Base-by-base conservation (phyloP, 1,284 basidiomycete genomes). In the Boletus smithii region DNA sequence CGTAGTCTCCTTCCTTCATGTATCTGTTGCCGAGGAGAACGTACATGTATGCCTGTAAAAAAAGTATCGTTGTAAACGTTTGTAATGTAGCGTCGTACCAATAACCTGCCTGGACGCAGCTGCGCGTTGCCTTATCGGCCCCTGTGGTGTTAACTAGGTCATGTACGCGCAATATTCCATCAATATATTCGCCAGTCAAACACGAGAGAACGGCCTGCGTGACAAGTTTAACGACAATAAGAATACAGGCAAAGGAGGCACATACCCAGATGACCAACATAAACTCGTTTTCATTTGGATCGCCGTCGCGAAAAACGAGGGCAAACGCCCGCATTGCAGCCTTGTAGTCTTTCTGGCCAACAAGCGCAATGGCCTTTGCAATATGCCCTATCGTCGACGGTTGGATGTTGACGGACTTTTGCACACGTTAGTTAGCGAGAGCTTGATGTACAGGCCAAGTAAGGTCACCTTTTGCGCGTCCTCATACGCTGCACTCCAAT, bases 31-130 rank as follows among this genome's bases (percentile, higher is more conserved):
- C 43, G 14, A 49, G 42, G n/a, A 46, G 42, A 24, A 46, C 18
- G 31, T 40, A 46, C 36, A 49, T 49, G 36, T 49, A 46, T 30
- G 47, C 47, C 47, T 49, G 32, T 9, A 5, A 20, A 24, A n/a
- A 30, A 29, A n/a, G 23, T 3, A 14, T n/a, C 16, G 16, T 23
- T 14, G 20, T 47, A 17, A 35, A 24, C 16, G 22, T 34, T 24
- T 35, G 20, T n/a, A 22, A 16, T 26, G 13, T 11, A 18, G 5
- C 8, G 5, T 10, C 14, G 16, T 9, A 32, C 9, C 8, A 35
- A 36, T 13, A 20, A 24, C 34, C 6, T 26, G 14, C 40, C 46
- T 44, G 46, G 27, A 47, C 22, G 26, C 27, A 24, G 22, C 16
- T 30, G 24, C 23, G 29, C 16, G 46, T 36, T 14, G 22, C 22